phyloP scores from a whole-genome alignment of 192 early-diverging fungal genomes.

The Allomyces macrogynus region DNA sequence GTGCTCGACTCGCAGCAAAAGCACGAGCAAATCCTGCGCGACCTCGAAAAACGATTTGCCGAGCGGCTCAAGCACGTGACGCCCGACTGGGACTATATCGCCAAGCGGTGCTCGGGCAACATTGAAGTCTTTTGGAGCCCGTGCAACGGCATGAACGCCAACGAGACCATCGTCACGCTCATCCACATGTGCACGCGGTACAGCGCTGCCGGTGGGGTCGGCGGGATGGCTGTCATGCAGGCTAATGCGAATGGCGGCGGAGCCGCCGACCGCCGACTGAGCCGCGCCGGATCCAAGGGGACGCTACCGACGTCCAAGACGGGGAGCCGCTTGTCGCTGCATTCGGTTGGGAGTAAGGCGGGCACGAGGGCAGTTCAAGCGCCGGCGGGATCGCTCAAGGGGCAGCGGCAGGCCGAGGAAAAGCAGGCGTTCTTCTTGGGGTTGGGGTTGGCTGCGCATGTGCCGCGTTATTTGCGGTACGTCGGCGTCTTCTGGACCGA shows the following conservation, averaged over 20 bases:
- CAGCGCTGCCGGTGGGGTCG: background rate
- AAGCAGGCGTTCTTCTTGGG: conserved; percentile 14
- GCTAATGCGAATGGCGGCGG: no score
- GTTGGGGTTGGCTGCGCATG: conserved; percentile 10
- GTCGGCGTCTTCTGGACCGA: no score
- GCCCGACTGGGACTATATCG: conserved; percentile 28
- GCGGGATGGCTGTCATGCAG: background rate
- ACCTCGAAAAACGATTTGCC: conserved; percentile 4
- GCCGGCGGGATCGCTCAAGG: background rate
- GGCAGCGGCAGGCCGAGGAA: background rate
- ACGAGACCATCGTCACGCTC: conserved; percentile 26
- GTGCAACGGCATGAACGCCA: conserved; percentile 20
- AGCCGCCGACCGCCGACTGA: no score
- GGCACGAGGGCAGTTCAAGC: no score
- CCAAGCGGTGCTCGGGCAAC: conserved; percentile 11
- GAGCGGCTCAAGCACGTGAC: background rate
- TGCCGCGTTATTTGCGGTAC: conserved; percentile 26
- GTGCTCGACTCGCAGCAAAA: background rate
- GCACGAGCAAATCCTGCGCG: background rate
- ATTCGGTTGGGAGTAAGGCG: no score
- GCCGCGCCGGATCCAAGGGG: no score
- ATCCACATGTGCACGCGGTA: conserved; percentile 4
- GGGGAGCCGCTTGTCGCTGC: no score
- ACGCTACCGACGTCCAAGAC: no score
- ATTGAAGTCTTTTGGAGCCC: conserved; percentile 19